A percentile compares a stretch with the other conserved stretches of the same genome.
Conservation (phyloP, 176 grass and related monocot species). For the Lolium perenne region DNA sequence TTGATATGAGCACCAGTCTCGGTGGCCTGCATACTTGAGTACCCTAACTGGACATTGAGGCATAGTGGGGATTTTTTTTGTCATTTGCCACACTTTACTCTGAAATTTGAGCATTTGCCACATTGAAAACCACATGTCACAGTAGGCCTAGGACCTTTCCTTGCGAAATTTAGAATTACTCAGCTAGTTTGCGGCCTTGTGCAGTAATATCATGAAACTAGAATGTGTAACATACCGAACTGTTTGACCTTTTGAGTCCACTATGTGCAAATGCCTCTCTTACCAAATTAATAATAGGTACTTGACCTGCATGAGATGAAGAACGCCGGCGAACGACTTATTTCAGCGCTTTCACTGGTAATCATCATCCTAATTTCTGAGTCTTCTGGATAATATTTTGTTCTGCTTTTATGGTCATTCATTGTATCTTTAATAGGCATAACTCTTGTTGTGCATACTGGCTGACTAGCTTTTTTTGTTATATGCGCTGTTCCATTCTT, state of each 20-base stretch:
- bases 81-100: no score
- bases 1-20: neutral
- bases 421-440: neutral
- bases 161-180: neutral
- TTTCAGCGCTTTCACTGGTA: slow-evolving; percentile 77
- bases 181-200: neutral
- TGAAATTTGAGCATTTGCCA: no score
- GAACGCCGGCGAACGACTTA: slow-evolving; percentile 64
- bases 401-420: neutral
- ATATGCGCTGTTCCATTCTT: slow-evolving; percentile 22
- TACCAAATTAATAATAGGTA: slow-evolving; percentile 47
- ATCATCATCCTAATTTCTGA: slow-evolving; percentile 1
- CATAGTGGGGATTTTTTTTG: neutral
- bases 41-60: neutral
- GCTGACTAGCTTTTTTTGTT: slow-evolving; percentile 8
- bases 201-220: neutral
- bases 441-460: neutral
- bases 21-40: neutral
- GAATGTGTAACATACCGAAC: neutral
- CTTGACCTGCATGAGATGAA: slow-evolving; percentile 85
- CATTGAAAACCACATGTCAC: neutral
- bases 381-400: neutral
- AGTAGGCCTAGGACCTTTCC: neutral
- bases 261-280: neutral
- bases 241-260: neutral